These are phyloP conservation scores for Stereocaulon alpinum DNA, from an alignment of 495 filamentous ascomycete genomes.

Conservation along the genomic window DNA sequence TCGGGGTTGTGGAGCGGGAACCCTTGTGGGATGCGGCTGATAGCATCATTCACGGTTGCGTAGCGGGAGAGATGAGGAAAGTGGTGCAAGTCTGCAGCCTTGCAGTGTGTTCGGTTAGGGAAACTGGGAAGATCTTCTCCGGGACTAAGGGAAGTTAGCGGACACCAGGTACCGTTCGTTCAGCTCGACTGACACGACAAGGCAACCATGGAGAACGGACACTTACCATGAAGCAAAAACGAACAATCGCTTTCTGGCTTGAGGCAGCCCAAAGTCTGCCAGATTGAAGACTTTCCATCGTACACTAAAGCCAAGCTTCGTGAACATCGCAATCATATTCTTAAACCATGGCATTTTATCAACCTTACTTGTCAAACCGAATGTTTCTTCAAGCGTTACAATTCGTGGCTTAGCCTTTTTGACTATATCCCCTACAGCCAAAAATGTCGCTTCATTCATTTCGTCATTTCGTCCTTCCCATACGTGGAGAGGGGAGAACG, in stretches of 20 bases:
- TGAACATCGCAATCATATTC: conserved; percentile 52
- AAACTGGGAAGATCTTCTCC: conserved; percentile 63
- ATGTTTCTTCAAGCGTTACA: conserved; percentile 78
- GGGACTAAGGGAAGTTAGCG: conserved; percentile 36
- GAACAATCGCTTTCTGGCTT: conserved; percentile 53
- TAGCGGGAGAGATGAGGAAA: conserved; percentile 23
- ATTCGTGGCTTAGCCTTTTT: conserved; percentile 52
- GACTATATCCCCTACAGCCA: conserved; percentile 50
- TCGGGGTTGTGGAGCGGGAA: conserved; percentile 39
- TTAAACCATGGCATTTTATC: conserved; percentile 43
- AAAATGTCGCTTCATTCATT: conserved; percentile 57
- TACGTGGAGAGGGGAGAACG: conserved; percentile 69
- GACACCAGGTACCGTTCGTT: neutral
- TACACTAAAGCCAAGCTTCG: conserved; percentile 57
- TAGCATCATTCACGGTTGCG: conserved; percentile 37
- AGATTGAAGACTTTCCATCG: conserved; percentile 44
- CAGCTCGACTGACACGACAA: too few relatives aligned
- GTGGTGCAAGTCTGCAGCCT: conserved; percentile 16
- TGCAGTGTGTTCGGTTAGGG: conserved; percentile 53
- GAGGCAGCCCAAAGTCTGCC: conserved; percentile 50
- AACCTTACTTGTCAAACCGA: conserved; percentile 49
- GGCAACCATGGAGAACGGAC: too few relatives aligned
- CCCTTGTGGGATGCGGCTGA: conserved; percentile 33
- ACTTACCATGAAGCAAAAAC: conserved; percentile 67
- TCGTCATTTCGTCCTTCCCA: conserved; percentile 54